Evolutionary conservation across 1,284 basidiomycete genomes (phyloP), one percentile per base, ranked within the genome.

Genomic region (Hymenochaete sp.): DNA sequence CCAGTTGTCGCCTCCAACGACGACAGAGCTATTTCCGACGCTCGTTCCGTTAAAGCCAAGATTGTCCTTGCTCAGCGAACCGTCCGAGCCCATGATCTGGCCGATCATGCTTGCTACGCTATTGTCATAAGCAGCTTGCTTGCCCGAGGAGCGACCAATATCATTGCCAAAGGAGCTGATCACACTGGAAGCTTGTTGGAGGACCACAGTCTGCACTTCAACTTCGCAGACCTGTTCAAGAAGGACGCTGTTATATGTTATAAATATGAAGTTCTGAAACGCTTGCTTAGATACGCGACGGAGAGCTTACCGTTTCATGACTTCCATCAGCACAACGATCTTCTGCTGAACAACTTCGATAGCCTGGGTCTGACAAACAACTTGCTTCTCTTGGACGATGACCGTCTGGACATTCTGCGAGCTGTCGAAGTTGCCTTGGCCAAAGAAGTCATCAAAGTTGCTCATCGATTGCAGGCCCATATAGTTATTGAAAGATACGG

Each of bases 371-470:
- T 47, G 35, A 45, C 56, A 57, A 10, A 54, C 53, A 6, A 57
- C 26, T 14, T 52, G 39, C 37, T 52, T 14, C 19, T 47, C 22
- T 29, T 56, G 44, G 9, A 36, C 42, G 3, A 54, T 38, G 28
- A 52, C 44, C 0, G 49, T 53, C 36, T 49, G 42, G 8, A 45
- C 44, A 31, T 49, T 54, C 39, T 44, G 32, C 25, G 45, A 51
- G 7, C 49, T 43, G 27, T 50, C 51, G 47, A 56, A 57, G 48
- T 57, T 56, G 36, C 47, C 47, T 8, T 44, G 29, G 13, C 56
- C 56, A 33, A 49, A 55, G 45, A 57, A 57, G 41, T 57, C 43
- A 35, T 57, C 56, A 40, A 57, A 56, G 43, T 52, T 48, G 37
- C 43, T 47, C 42, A 55, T 49, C 4, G 47, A 35, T 21, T 26